phyloP scores from a whole-genome alignment of 352 stramenopile species.

The Phytophthora agathidicida region DNA sequence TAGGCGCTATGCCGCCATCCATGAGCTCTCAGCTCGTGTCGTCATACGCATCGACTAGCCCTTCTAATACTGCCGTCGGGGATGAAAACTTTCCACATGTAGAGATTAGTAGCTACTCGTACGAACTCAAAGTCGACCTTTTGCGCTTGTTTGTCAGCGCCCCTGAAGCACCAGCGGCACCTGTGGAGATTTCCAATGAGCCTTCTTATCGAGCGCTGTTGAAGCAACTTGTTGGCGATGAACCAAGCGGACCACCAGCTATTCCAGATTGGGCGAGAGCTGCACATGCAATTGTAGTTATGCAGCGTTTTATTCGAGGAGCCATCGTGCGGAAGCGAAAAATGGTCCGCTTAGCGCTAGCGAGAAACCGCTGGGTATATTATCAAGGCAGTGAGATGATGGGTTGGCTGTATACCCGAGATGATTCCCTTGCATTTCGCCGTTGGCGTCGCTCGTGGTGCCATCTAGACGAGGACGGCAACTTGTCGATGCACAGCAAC shows the following conservation, averaged over 20 bases:
- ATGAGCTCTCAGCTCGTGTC: slow-evolving; percentile 32
- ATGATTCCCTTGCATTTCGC: slow-evolving; percentile 85
- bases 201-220: slow-evolving; percentile 76
- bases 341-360: slow-evolving; percentile 63
- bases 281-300: slow-evolving; percentile 74
- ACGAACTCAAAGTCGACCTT: slow-evolving; percentile 75
- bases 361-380: slow-evolving; percentile 62
- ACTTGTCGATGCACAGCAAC: slow-evolving; percentile 77
- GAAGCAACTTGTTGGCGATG: slow-evolving; percentile 79
- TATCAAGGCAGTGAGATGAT: slow-evolving; percentile 70
- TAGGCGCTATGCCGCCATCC: slow-evolving; percentile 14
- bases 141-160: slow-evolving; percentile 79
- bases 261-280: slow-evolving; percentile 76
- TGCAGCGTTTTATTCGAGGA: slow-evolving; percentile 85
- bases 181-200: slow-evolving; percentile 40
- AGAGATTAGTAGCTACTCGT: slow-evolving; percentile 60
- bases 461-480: slow-evolving; percentile 70
- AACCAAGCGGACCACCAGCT: slow-evolving; percentile 40
- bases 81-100: slow-evolving; percentile 24
- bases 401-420: slow-evolving; percentile 84
- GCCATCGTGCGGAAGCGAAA: slow-evolving; percentile 68
- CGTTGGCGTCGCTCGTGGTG: slow-evolving; percentile 86
- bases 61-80: slow-evolving; percentile 33
- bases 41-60: slow-evolving; percentile 45
- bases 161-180: slow-evolving; percentile 33